phyloP scores from a whole-genome alignment of 768 basidiomycete genomes.

The Cystobasidium tubakii region DNA sequence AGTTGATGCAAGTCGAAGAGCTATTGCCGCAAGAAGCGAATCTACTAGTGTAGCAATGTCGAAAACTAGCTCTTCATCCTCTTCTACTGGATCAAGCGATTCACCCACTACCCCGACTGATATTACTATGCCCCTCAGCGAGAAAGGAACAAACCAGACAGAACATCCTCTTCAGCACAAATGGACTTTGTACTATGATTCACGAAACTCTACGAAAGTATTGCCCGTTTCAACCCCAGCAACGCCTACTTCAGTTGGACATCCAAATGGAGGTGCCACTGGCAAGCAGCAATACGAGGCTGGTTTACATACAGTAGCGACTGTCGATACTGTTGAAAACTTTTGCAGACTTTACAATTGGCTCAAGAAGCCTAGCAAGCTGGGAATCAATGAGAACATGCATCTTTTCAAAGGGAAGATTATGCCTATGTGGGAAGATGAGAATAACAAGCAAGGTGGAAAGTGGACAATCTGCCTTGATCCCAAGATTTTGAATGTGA shows the following conservation, averaged over 20 bases:
- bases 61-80: background rate
- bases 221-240: constrained; percentile 50
- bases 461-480: constrained; percentile 95
- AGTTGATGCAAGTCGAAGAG: background rate
- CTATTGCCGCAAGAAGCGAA: background rate
- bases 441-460: constrained; percentile 81
- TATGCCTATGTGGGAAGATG: constrained; percentile 97
- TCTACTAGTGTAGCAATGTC: background rate
- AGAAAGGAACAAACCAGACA: background rate
- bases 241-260: background rate
- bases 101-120: background rate
- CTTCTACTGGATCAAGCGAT: background rate
- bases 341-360: constrained; percentile 61
- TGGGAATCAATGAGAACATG: constrained; percentile 86
- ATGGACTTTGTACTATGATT: constrained; percentile 88
- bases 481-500: constrained; percentile 55
- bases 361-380: constrained; percentile 60
- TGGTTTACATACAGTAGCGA: constrained; percentile 75
- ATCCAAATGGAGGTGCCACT: background rate
- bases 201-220: constrained; percentile 55
- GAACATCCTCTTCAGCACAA: constrained; percentile 71
- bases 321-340: constrained; percentile 80
- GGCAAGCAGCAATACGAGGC: constrained; percentile 72
- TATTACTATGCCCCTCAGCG: background rate
- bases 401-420: constrained; percentile 91